Evolutionary conservation across 2,329 filamentous ascomycete species (phyloP).

Genomic region (Monosporascus sp.): DNA sequence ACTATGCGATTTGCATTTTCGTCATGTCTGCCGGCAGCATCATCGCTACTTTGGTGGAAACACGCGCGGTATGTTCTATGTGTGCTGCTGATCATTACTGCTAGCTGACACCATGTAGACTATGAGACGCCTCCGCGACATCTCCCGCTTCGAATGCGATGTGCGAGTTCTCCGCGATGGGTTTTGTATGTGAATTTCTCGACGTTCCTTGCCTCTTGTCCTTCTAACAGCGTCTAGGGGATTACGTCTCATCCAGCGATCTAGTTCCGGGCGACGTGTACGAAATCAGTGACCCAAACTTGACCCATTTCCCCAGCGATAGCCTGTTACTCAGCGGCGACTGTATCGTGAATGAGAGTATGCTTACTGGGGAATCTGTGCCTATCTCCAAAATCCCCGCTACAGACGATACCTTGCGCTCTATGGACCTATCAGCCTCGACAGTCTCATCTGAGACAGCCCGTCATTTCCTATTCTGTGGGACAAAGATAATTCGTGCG

Average conservation of each 20-base stretch:
- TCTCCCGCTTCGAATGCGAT: slow-evolving; percentile 92
- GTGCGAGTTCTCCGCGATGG: slow-evolving; percentile 89
- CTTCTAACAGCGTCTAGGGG: slow-evolving; percentile 50
- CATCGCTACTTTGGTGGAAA: slow-evolving; percentile 82
- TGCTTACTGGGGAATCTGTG: slow-evolving; percentile 96
- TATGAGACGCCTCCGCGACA: slow-evolving; percentile 84
- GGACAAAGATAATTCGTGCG: slow-evolving; percentile 91
- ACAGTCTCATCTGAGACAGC: slow-evolving; percentile 79
- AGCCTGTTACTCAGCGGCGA: slow-evolving; percentile 88
- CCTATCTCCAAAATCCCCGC: slow-evolving; percentile 90
- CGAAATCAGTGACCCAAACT: slow-evolving; percentile 88
- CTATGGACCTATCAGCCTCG: slow-evolving; percentile 73
- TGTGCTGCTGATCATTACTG: neutral
- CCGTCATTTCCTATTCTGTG: slow-evolving; percentile 87
- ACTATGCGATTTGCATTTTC: slow-evolving; percentile 94
- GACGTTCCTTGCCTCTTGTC: neutral
- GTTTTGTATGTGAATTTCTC: slow-evolving; percentile 62
- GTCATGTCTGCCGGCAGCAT: slow-evolving; percentile 93
- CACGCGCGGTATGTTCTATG: slow-evolving; percentile 59
- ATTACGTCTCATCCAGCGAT: slow-evolving; percentile 78
- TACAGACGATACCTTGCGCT: slow-evolving; percentile 70
- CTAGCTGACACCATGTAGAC: slow-evolving; percentile 47
- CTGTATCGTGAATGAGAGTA: slow-evolving; percentile 98
- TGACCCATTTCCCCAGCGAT: slow-evolving; percentile 86
- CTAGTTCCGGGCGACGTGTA: slow-evolving; percentile 95